Percentiles rank a stretch among this genome's conserved stretches.
These are phyloP conservation scores for Allium fistulosum DNA, from an alignment of 106 monocot species.

Conservation along the genomic window DNA sequence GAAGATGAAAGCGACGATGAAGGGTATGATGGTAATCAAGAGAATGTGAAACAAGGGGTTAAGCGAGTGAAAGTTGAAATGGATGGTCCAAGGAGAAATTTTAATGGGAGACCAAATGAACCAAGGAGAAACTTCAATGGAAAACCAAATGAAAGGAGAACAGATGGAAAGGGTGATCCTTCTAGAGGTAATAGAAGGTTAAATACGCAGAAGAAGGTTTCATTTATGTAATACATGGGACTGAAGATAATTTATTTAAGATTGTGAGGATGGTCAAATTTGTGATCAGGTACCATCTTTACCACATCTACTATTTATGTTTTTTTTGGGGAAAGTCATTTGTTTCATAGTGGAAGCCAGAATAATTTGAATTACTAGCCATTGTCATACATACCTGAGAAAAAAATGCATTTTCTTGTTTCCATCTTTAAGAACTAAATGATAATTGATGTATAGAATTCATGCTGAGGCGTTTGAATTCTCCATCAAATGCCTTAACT, in stretches of 20 bases:
- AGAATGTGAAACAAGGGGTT: not conserved
- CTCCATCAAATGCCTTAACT: too few species aligned
- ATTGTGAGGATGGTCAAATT: not conserved
- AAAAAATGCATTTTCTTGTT: too few species aligned
- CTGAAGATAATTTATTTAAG: not conserved
- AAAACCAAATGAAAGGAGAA: not conserved
- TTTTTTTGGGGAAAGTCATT: not conserved
- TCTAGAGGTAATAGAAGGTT: not conserved
- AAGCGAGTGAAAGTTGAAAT: not conserved
- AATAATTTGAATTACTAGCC: not conserved
- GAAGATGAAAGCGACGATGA: too few species aligned
- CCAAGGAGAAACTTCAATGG: not conserved
- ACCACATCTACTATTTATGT: constrained; percentile 1
- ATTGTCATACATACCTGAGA: too few species aligned
- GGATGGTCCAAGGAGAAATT: not conserved
- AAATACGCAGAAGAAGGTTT: not conserved
- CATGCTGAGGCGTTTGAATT: too few species aligned
- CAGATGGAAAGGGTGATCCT: not conserved
- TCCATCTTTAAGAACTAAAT: too few species aligned
- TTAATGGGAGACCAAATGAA: not conserved
- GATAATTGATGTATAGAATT: too few species aligned
- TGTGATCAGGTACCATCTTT: not conserved
- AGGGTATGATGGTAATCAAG: not conserved
- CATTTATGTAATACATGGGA: not conserved
- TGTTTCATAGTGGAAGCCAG: not conserved